phyloP scores from a whole-genome alignment of 2,329 filamentous ascomycete species.

The Penicillium griseofulvum region DNA sequence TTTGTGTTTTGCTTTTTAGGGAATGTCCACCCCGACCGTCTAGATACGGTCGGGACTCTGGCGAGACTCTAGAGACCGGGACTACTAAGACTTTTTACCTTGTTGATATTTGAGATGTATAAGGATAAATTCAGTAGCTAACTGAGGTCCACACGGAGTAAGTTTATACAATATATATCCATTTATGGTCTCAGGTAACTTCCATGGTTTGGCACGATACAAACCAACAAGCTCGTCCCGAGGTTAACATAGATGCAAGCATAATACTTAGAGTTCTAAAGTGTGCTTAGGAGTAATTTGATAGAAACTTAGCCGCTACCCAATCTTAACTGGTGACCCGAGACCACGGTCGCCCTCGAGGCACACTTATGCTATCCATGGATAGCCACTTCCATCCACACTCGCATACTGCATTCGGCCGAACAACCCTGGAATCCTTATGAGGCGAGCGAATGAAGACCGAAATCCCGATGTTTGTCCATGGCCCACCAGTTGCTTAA shows the following conservation, averaged over 20 bases:
- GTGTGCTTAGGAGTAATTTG: not conserved
- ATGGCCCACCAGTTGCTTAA: not conserved
- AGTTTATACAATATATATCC: not conserved
- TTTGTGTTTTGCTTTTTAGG: not conserved
- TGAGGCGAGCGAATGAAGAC: not conserved
- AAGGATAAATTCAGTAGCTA: not conserved
- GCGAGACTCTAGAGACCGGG: not conserved
- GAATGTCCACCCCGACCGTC: not conserved
- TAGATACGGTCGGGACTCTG: not conserved
- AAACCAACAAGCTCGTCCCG: not conserved
- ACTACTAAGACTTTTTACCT: not conserved
- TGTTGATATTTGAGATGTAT: not conserved
- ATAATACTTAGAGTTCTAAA: not conserved
- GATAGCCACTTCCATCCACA: not conserved
- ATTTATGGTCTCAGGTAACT: not conserved
- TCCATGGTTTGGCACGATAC: not conserved
- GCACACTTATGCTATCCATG: slow-evolving; percentile 13
- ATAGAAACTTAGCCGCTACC: slow-evolving; percentile 4
- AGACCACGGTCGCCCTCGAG: slow-evolving; percentile 16
- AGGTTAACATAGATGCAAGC: not conserved
- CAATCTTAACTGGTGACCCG: not conserved
- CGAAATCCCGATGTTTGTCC: not conserved
- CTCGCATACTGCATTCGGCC: slow-evolving; percentile 9
- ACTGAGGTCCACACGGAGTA: not conserved
- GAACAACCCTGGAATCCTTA: not conserved